These are phyloP conservation scores for Didymella pinodella DNA, from an alignment of 2,329 filamentous ascomycete species.

Conservation along the genomic window DNA sequence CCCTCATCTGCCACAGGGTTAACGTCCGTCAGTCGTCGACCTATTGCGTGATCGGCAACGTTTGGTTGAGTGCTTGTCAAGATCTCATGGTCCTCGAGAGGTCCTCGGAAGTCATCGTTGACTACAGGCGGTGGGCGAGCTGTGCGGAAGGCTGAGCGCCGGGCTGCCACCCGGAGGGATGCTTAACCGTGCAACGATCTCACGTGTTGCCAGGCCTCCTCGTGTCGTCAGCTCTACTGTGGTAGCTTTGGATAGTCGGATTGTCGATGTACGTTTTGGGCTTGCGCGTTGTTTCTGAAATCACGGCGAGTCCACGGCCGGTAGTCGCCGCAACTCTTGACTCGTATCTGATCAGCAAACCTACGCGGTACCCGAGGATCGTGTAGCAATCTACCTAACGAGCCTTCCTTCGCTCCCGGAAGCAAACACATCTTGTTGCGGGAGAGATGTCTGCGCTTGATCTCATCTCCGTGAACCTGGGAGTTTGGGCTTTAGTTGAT, in stretches of 20 bases:
- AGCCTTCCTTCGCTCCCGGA: not conserved
- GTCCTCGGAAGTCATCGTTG: not conserved
- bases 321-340: constrained; percentile 13
- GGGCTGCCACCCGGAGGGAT: not conserved
- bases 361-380: not conserved
- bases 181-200: constrained; percentile 6
- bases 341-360: constrained; percentile 8
- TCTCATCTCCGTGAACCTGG: constrained; percentile 3
- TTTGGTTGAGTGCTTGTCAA: not conserved
- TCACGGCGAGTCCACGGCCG: constrained; percentile 19
- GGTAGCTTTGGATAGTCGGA: not conserved
- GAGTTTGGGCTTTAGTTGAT: not conserved
- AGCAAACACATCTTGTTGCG: not conserved
- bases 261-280: not conserved
- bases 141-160: not conserved
- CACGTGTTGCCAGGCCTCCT: not conserved
- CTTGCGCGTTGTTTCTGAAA: constrained; percentile 4
- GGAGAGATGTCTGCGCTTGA: not conserved
- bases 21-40: not conserved
- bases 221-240: not conserved
- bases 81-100: not conserved
- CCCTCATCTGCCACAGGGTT: not conserved
- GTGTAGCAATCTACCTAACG: not conserved
- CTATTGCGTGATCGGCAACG: constrained; percentile 1
- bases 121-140: not conserved